Conservation (phyloP, 495 filamentous ascomycete genomes). For the Talaromyces thailandensis region DNA sequence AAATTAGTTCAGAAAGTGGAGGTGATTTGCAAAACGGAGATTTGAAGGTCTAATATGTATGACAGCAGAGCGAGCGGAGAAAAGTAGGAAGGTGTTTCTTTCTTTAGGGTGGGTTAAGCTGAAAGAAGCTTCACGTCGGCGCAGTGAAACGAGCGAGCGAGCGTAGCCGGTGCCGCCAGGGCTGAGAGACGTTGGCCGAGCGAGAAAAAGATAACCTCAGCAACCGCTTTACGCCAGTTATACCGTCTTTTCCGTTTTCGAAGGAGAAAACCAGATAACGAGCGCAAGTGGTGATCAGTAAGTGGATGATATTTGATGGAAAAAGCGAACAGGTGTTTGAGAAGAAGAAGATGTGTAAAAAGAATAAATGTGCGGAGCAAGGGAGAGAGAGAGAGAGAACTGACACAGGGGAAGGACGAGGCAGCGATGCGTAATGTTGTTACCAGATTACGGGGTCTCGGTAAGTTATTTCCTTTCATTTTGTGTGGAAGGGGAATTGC, state of each 20-base stretch:
- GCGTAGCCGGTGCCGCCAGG: slow-evolving; percentile 6
- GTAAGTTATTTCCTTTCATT: neutral
- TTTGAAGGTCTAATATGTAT: neutral
- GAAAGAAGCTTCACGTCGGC: slow-evolving; percentile 3
- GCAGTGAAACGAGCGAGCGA: neutral
- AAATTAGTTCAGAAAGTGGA: neutral
- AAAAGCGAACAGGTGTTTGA: slow-evolving; percentile 1
- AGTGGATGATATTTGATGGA: neutral
- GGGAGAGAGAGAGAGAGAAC: neutral
- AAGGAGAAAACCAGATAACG: slow-evolving; percentile 6
- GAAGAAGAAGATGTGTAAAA: slow-evolving; percentile 6
- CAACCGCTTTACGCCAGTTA: neutral
- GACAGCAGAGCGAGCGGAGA: neutral
- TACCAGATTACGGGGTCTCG: neutral
- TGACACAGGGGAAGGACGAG: slow-evolving; percentile 1
- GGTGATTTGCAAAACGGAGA: neutral
- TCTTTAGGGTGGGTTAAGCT: slow-evolving; percentile 5
- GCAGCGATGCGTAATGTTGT: neutral
- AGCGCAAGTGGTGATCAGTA: neutral
- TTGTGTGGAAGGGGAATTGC: neutral
- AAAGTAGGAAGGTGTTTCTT: neutral
- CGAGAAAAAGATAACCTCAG: neutral
- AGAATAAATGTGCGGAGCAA: neutral
- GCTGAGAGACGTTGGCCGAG: neutral
- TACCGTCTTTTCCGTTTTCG: neutral